Percentiles rank a stretch among this genome's conserved stretches.
These are phyloP conservation scores for Lactarius sanguifluus DNA, from an alignment of 768 basidiomycete genomes.

Conservation along the genomic window DNA sequence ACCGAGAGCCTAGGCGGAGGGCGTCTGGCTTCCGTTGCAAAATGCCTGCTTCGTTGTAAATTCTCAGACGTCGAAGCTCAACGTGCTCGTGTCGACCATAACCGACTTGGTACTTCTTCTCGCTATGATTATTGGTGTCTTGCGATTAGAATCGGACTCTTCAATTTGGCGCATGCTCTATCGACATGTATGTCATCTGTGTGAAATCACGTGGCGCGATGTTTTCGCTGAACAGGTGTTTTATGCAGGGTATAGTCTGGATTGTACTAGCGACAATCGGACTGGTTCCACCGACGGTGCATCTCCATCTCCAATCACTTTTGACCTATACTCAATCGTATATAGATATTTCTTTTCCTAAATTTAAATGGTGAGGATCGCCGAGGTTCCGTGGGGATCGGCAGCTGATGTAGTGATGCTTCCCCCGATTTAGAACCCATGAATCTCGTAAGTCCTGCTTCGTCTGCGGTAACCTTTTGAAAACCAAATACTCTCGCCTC, in stretches of 20 bases:
- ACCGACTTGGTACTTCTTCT: constrained; percentile 12
- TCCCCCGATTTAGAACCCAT: not conserved
- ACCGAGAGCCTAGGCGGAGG: not conserved
- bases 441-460: constrained; percentile 4
- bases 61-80: not conserved
- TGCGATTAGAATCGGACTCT: not conserved
- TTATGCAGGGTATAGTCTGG: constrained; percentile 5
- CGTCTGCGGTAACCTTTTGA: not conserved
- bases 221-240: not conserved
- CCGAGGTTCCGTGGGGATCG: not conserved
- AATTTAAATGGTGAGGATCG: constrained; percentile 18
- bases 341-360: constrained; percentile 11
- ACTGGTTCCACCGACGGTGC: constrained; percentile 12
- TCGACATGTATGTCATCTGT: constrained; percentile 5
- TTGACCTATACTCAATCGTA: not conserved
- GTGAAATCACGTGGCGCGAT: too few species aligned
- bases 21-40: constrained; percentile 1
- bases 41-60: constrained; percentile 1
- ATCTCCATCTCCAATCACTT: not conserved
- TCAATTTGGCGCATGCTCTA: constrained; percentile 8
- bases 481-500: not conserved
- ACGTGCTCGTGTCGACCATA: constrained; percentile 3
- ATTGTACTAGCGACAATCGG: constrained; percentile 8
- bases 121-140: constrained; percentile 9
- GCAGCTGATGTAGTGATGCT: not conserved